Evolutionary conservation across 108 stramenopile genomes (phyloP), one percentile per base, ranked within the genome.

Genomic region (Nitzschia palea): DNA sequence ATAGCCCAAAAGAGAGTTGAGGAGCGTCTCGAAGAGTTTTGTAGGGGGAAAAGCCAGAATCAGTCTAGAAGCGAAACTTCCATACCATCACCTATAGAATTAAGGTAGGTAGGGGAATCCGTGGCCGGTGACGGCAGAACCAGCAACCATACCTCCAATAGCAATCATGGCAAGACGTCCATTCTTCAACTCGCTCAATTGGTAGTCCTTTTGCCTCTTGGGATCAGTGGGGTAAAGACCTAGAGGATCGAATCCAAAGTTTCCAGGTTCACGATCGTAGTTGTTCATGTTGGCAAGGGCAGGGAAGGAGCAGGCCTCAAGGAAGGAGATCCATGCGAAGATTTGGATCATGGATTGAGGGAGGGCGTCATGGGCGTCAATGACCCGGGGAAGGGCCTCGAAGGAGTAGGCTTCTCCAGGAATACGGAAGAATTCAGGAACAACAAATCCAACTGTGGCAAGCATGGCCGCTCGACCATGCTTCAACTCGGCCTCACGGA

Each of bases 161-260:
- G 95, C 95, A 44, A 89, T 78, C 96, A 97, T 97, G 47, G 95
- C 96, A 68, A 97, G 62, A 33, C 96, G 84, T 82, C 96, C 93
- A 76, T 96, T 93, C 81, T 62, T 62, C 27, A 88, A 51, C 42
- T 86, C 82, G 14, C 28, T 53, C 20, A 81, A 30, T 40, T 78
- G 65, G 74, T 79, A 86, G 44, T 78, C 71, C 69, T 88, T 60
- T 70, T 69, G 59, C 28, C 22, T 68, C 2, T 63, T 78, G 17
- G 55, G 50, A 56, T 83, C 81, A 56, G 69, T 67, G 30, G 90
- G 89, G 55, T 62, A 68, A 22, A 86, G 52, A 22, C 78, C 75
- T 26, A 73, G 44, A 26, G 75, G 82, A 33, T 87, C 86, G 60
- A 88, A 93, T 40, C 69, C 76, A 59, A 73, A 81, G 68, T 88